Evolutionary conservation across 805 yeast genomes (phyloP).

Genomic region (Hanseniaspora mollemarum): DNA sequence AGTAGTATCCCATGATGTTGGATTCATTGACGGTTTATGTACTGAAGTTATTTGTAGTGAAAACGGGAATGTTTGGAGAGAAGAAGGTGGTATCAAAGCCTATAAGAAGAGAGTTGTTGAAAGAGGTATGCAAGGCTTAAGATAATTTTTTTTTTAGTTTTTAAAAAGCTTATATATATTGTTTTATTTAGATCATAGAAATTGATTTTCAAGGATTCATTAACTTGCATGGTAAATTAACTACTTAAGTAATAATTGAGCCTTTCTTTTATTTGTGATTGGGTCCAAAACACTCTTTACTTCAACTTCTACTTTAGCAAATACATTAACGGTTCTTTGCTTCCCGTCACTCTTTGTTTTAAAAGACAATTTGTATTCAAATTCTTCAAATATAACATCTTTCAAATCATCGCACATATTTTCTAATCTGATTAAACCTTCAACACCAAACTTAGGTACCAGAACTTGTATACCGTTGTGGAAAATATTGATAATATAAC

Average conservation of each 20-base stretch:
- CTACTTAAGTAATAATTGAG: slow-evolving; percentile 53
- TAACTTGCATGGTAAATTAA: not conserved
- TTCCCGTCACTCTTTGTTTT: slow-evolving; percentile 35
- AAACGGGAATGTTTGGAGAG: slow-evolving; percentile 63
- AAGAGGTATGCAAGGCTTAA: slow-evolving; percentile 32
- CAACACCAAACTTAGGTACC: slow-evolving; percentile 93
- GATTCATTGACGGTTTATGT: slow-evolving; percentile 78
- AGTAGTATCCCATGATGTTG: slow-evolving; percentile 96
- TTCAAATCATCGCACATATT: slow-evolving; percentile 53
- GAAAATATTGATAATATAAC: slow-evolving; percentile 83
- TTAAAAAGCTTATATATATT: not conserved
- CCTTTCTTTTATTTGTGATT: slow-evolving; percentile 83
- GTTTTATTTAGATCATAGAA: not conserved
- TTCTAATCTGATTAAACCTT: slow-evolving; percentile 78
- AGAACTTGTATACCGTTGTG: slow-evolving; percentile 89
- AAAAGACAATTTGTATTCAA: slow-evolving; percentile 56
- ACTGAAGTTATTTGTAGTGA: slow-evolving; percentile 95
- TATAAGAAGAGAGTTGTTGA: slow-evolving; percentile 78
- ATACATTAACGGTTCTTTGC: slow-evolving; percentile 49
- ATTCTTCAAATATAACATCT: slow-evolving; percentile 63
- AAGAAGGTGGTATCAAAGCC: slow-evolving; percentile 71
- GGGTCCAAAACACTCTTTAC: slow-evolving; percentile 76
- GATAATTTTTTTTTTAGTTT: not conserved
- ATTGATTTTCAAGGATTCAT: too few relatives aligned
- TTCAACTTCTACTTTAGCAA: slow-evolving; percentile 75